These are phyloP conservation scores for Haplosporangium sp. DNA, from an alignment of 371 early-diverging fungal species.

Conservation along the genomic window DNA sequence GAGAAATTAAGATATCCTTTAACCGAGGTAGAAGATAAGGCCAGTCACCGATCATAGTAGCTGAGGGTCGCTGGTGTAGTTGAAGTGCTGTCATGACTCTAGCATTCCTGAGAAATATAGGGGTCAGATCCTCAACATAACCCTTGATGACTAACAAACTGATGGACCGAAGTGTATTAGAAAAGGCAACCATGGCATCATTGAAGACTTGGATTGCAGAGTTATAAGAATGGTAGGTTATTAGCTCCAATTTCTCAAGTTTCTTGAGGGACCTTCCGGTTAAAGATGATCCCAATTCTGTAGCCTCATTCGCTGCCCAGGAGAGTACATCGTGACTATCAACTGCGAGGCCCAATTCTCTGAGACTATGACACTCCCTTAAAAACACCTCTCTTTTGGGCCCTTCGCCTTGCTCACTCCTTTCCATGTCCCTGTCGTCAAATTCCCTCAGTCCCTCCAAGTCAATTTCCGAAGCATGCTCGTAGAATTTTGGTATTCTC, in stretches of 20 bases:
- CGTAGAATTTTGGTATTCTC: conserved; percentile 5
- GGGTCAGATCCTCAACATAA: neutral
- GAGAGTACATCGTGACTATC: neutral
- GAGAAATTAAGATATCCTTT: neutral
- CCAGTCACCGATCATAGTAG: neutral
- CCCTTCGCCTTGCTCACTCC: neutral
- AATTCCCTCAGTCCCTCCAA: neutral
- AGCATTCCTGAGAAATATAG: neutral
- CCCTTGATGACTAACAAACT: neutral
- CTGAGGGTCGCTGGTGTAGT: neutral
- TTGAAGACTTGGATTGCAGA: neutral
- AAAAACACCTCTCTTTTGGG: neutral
- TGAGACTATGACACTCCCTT: neutral
- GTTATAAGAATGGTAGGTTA: neutral
- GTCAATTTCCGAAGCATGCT: neutral
- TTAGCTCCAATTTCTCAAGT: neutral
- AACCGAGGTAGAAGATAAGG: neutral
- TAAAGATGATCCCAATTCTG: neutral
- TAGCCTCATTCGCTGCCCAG: neutral
- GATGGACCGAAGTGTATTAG: neutral
- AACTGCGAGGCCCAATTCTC: neutral
- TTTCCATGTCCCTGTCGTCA: neutral
- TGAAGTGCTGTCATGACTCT: neutral
- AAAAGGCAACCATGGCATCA: neutral
- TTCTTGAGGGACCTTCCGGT: neutral